Evolutionary conservation across 1,284 basidiomycete genomes (phyloP).

Genomic region (Termitomyces sp.): DNA sequence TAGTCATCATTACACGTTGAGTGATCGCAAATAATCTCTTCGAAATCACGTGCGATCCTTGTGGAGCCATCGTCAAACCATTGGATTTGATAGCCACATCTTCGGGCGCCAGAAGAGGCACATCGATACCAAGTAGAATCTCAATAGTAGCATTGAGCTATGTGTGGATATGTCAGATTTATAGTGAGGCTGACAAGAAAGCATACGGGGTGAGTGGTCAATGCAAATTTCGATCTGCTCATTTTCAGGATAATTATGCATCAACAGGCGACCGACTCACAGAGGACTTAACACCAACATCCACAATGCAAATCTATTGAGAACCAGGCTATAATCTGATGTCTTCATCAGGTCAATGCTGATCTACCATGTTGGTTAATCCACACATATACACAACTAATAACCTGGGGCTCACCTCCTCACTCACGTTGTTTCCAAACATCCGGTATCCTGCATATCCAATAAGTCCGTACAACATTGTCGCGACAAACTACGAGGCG

Average conservation of each 20-base stretch:
- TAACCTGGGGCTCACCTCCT: slow-evolving; percentile 56
- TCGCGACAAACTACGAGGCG: slow-evolving; percentile 59
- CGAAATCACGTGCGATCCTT: slow-evolving; percentile 22
- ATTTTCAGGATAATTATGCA: slow-evolving; percentile 7
- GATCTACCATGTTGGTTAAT: slow-evolving; percentile 45
- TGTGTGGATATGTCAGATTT: slow-evolving; percentile 5
- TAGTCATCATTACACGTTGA: slow-evolving; percentile 59
- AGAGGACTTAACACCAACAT: slow-evolving; percentile 86
- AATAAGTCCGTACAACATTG: slow-evolving; percentile 73
- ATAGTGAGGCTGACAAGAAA: background rate
- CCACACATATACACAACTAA: background rate
- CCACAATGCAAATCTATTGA: slow-evolving; percentile 84
- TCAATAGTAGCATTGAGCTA: slow-evolving; percentile 80
- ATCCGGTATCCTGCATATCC: slow-evolving; percentile 88
- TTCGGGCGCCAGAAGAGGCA: slow-evolving; percentile 28
- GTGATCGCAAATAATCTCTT: slow-evolving; percentile 46
- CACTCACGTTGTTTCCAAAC: slow-evolving; percentile 81
- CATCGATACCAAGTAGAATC: slow-evolving; percentile 64
- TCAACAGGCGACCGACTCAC: slow-evolving; percentile 34
- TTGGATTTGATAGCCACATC: slow-evolving; percentile 25
- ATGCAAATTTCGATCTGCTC: slow-evolving; percentile 78
- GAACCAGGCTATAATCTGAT: slow-evolving; percentile 64
- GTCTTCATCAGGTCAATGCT: slow-evolving; percentile 80
- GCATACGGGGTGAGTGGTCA: slow-evolving; percentile 79
- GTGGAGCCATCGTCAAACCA: slow-evolving; percentile 21